These are phyloP conservation scores for Trichoderma endophyticum DNA, from an alignment of 2,329 filamentous ascomycete species.

Conservation along the genomic window DNA sequence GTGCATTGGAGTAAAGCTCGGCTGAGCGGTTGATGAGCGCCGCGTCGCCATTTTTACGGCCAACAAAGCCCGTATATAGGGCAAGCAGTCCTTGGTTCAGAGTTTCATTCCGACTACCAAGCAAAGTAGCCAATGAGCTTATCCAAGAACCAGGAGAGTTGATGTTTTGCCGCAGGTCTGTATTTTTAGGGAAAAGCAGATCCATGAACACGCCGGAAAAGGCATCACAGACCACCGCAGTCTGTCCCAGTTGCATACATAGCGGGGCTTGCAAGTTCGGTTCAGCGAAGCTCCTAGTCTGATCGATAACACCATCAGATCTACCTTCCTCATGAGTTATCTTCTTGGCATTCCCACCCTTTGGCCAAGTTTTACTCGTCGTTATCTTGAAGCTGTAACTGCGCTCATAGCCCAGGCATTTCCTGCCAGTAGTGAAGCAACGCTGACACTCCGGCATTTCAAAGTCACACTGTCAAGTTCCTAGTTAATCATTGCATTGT, in stretches of 20 bases:
- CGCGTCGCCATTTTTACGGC: not conserved
- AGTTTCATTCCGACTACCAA: not conserved
- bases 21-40: not conserved
- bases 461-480: not conserved
- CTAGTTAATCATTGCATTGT: not conserved
- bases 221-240: not conserved
- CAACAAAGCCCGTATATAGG: not conserved
- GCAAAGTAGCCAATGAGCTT: not conserved
- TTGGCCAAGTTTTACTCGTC: not conserved
- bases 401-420: not conserved
- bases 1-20: not conserved
- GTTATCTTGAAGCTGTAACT: not conserved
- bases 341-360: not conserved
- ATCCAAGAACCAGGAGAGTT: not conserved
- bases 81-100: not conserved
- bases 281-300: not conserved
- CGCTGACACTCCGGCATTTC: not conserved
- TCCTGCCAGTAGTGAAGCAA: not conserved
- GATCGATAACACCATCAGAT: not conserved
- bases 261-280: not conserved
- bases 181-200: not conserved
- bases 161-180: not conserved
- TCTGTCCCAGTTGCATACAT: not conserved
- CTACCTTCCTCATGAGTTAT: not conserved
- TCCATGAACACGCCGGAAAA: not conserved